phyloP scores from a whole-genome alignment of 805 yeast species.

The Pichia eremophila region DNA sequence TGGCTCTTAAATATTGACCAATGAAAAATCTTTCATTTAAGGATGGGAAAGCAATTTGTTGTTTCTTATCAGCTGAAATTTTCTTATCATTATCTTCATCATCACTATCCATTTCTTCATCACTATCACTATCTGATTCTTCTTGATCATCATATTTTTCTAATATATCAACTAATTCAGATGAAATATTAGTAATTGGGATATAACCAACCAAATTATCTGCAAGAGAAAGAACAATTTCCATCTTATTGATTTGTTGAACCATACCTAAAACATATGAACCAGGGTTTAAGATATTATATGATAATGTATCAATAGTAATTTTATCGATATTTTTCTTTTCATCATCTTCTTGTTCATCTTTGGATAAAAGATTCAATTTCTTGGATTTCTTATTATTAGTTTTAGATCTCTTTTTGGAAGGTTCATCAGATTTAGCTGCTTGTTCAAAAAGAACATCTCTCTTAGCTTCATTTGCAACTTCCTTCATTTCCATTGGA shows the following conservation, averaged over 20 bases:
- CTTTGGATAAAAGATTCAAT: slow-evolving; percentile 8
- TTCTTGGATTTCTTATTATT: slow-evolving; percentile 17
- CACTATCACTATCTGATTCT: slow-evolving; percentile 26
- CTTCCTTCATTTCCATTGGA: slow-evolving; percentile 85
- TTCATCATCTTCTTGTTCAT: slow-evolving; percentile 17
- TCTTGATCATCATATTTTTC: slow-evolving; percentile 48
- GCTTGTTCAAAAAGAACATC: slow-evolving; percentile 64
- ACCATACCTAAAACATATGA: slow-evolving; percentile 73
- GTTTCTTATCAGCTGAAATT: slow-evolving; percentile 19
- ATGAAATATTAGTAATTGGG: slow-evolving; percentile 64
- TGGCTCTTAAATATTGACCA: slow-evolving; percentile 85
- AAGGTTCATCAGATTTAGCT: slow-evolving; percentile 18
- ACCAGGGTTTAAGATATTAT: slow-evolving; percentile 61
- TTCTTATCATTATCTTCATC: slow-evolving; percentile 17
- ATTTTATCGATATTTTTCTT: slow-evolving; percentile 18
- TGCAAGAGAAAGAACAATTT: slow-evolving; percentile 62
- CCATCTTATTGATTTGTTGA: slow-evolving; percentile 47
- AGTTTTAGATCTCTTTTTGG: slow-evolving; percentile 22
- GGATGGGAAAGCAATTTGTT: slow-evolving; percentile 35
- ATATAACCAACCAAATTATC: slow-evolving; percentile 75
- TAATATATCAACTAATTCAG: slow-evolving; percentile 45
- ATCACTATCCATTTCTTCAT: slow-evolving; percentile 13
- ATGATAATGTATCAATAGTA: slow-evolving; percentile 53
- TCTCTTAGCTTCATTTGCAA: slow-evolving; percentile 82
- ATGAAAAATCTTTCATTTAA: slow-evolving; percentile 43